Evolutionary conservation across 2,329 filamentous ascomycete genomes (phyloP), one percentile per base, ranked within the genome.

Genomic region (Fusarium avenaceum): DNA sequence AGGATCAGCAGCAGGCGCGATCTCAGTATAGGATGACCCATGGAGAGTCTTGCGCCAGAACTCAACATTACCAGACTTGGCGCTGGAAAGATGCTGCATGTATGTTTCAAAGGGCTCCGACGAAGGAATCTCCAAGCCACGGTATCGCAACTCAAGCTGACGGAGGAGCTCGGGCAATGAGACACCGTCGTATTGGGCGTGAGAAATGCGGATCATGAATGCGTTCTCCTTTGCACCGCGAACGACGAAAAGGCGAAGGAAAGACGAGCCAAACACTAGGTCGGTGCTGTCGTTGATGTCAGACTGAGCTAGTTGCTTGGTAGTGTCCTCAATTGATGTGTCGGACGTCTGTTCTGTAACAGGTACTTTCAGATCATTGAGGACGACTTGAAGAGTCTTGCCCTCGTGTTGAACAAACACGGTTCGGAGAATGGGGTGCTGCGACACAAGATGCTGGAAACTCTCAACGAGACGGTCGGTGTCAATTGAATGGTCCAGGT

Each of bases 141-240:
- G 59, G 62, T 84, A 84, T 7, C 80, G 75, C 4, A 77, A 73
- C 3, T 80, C 76, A 28, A 84, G 76, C 45, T 82, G 78, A 2
- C 76, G 73, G 33, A 83, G 77, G 1, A 84, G 74, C 6, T 77
- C 75, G 1, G 82, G 82, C 4, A 85, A 74, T 22, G 79, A 84
- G 19, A 85, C 80, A 26, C 83, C 83, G 24, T 85, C 83, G 50
- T 84, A 85, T 65, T 85, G 83, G 0, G 83, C 83, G 63, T 85
- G 83, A 0, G 84, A 86, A 15, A 86, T 69, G 7, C 71, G 71
- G 11, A 73, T 74, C 62, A 73, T 70, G 8, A 73, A 56, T 0
- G 67, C 71, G 5, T 71, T 74, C 30, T 73, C 71, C 7, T 22
- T 57, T 4, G 57, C 50, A 0, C 71, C 69, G 4, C 52, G 56